A percentile compares a stretch with the other conserved stretches of the same genome.
Conservation (phyloP, 2,329 filamentous ascomycete genomes). For the Dothideomycetes sp. region DNA sequence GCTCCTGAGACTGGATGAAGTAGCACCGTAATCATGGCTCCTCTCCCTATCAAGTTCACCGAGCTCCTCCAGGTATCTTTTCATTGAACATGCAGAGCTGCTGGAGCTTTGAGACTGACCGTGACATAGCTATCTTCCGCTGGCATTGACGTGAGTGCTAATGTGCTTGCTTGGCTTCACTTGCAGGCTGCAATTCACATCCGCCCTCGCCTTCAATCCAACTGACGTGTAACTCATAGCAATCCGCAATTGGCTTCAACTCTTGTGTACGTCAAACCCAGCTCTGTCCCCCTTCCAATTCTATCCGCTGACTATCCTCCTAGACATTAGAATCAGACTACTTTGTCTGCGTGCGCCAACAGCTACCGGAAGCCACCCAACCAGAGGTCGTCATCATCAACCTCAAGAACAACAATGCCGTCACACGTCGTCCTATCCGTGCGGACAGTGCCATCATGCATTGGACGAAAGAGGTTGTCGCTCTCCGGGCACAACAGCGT, state of each 20-base stretch:
- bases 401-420: conserved; percentile 94
- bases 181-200: conserved; percentile 3
- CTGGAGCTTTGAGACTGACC: conserved; percentile 22
- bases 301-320: conserved; percentile 3
- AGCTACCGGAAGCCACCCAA: conserved; percentile 71
- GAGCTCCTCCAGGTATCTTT: conserved; percentile 66
- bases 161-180: neutral
- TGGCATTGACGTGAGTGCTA: conserved; percentile 35
- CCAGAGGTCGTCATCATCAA: conserved; percentile 96
- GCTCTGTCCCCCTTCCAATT: conserved; percentile 3
- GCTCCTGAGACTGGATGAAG: conserved; percentile 12
- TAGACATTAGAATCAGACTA: conserved; percentile 97
- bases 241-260: conserved; percentile 71
- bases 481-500: conserved; percentile 84
- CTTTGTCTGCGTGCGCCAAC: conserved; percentile 93
- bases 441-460: conserved; percentile 99
- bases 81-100: no score
- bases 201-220: conserved; percentile 10
- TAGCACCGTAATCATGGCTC: conserved; percentile 39
- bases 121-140: conserved; percentile 31
- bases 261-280: conserved; percentile 55
- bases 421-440: conserved; percentile 91
- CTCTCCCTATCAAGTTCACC: conserved; percentile 84
- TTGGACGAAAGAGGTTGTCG: conserved; percentile 91
- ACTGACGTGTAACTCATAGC: conserved; percentile 29